Conservation (phyloP, 495 filamentous ascomycete genomes). For the Aeminium ludgeri region DNA sequence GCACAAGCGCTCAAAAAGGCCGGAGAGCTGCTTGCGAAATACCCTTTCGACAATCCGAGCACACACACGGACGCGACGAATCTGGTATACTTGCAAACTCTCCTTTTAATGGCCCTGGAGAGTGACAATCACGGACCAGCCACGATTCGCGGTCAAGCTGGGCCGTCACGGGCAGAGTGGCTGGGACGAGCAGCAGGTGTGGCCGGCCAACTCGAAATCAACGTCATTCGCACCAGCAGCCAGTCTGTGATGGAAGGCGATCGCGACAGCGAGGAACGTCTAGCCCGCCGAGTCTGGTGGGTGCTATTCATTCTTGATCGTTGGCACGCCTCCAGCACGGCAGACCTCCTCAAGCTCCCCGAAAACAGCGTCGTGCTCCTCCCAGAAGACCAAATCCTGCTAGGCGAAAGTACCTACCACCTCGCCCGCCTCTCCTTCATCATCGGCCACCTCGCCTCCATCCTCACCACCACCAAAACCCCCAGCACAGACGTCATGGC, state of each 20-base stretch:
- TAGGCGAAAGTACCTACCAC: slow-evolving; percentile 47
- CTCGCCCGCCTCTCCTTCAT: slow-evolving; percentile 35
- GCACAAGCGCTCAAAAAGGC: slow-evolving; percentile 25
- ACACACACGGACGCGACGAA: slow-evolving; percentile 31
- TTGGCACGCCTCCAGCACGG: slow-evolving; percentile 56
- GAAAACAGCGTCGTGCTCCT: slow-evolving; percentile 45
- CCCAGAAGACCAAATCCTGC: slow-evolving; percentile 44
- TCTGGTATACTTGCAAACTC: slow-evolving; percentile 44
- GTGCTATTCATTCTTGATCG: slow-evolving; percentile 55
- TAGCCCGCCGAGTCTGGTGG: slow-evolving; percentile 59
- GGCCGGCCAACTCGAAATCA: slow-evolving; percentile 40
- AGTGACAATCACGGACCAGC: slow-evolving; percentile 38
- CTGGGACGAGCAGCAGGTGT: slow-evolving; percentile 42
- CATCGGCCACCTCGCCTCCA: slow-evolving; percentile 28
- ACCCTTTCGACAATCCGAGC: slow-evolving; percentile 33
- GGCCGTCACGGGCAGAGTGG: slow-evolving; percentile 22
- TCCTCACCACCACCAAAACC: slow-evolving; percentile 29
- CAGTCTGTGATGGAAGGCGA: slow-evolving; percentile 30
- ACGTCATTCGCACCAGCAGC: slow-evolving; percentile 22
- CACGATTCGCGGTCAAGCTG: slow-evolving; percentile 19
- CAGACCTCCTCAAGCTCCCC: slow-evolving; percentile 38
- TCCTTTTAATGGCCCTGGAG: slow-evolving; percentile 45
- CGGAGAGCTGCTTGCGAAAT: slow-evolving; percentile 33
- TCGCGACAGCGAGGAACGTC: slow-evolving; percentile 50
- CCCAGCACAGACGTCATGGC: slow-evolving; percentile 24